Conservation (phyloP, 768 basidiomycete genomes). For the Mrakia gelida region DNA sequence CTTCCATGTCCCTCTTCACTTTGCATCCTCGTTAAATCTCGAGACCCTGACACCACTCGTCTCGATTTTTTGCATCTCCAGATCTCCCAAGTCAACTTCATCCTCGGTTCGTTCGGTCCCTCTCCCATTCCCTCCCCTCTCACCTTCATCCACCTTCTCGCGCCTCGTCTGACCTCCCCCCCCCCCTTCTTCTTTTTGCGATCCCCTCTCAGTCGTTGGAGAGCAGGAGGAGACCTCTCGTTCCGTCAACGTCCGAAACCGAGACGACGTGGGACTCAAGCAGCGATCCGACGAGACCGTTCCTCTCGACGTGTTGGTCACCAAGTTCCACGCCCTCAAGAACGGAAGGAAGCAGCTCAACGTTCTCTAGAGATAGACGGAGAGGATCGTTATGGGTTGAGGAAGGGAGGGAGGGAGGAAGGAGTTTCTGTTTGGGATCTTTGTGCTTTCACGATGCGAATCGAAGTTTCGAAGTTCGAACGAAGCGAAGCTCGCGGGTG, state of each 20-base stretch:
- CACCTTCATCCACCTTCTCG: not conserved
- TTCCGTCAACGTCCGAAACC: conserved; percentile 92
- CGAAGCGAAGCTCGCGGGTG: too few relatives aligned
- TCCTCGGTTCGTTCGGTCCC: conserved; percentile 64
- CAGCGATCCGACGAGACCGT: conserved; percentile 59
- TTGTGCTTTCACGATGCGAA: not conserved
- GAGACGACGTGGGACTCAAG: conserved; percentile 82
- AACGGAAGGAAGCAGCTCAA: conserved; percentile 54
- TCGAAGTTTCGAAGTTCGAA: too few relatives aligned
- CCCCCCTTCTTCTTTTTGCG: not conserved
- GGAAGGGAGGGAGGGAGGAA: too few relatives aligned
- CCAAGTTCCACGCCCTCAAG: conserved; percentile 71
- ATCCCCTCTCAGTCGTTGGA: conserved; percentile 71
- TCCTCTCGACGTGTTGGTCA: conserved; percentile 63
- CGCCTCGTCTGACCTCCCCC: not conserved
- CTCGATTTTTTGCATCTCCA: not conserved
- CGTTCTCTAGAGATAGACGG: conserved; percentile 46
- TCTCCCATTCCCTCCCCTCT: not conserved
- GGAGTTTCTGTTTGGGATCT: not conserved
- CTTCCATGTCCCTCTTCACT: not conserved
- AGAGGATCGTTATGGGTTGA: not conserved
- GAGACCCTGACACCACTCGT: not conserved
- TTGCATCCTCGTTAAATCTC: not conserved
- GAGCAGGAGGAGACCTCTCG: conserved; percentile 79
- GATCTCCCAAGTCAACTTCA: conserved; percentile 95